Evolutionary conservation across 2,329 filamentous ascomycete species (phyloP).

Genomic region (Lasiodiplodia gonubiensis): DNA sequence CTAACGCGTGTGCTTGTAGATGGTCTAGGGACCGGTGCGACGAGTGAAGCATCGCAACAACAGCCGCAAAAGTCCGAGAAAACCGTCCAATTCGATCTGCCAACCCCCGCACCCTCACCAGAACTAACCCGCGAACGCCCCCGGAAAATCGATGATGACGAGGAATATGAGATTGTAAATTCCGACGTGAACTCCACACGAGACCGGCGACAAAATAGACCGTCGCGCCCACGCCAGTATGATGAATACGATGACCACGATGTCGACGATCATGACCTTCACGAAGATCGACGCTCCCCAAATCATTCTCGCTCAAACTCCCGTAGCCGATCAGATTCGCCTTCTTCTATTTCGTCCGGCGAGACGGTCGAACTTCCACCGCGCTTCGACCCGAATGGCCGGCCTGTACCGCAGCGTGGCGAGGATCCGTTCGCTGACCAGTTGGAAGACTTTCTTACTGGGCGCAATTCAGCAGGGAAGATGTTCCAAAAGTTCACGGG

Average conservation of each 20-base stretch:
- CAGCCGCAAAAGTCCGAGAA: constrained; percentile 37
- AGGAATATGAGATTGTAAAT: constrained; percentile 19
- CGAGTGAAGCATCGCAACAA: constrained; percentile 30
- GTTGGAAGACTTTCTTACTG: constrained; percentile 41
- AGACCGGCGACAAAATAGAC: constrained; percentile 28
- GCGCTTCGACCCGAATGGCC: constrained; percentile 44
- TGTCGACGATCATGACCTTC: constrained; percentile 38
- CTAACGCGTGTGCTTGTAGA: constrained; percentile 29
- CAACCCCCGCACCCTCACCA: constrained; percentile 31
- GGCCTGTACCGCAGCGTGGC: constrained; percentile 31
- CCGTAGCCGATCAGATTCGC: constrained; percentile 10
- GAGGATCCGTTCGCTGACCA: constrained; percentile 44
- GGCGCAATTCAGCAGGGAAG: constrained; percentile 25
- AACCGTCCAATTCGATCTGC: constrained; percentile 48
- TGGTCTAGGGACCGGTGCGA: constrained; percentile 35
- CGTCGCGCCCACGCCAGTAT: constrained; percentile 37
- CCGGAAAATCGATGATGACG: constrained; percentile 21
- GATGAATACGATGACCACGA: constrained; percentile 40
- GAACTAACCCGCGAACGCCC: constrained; percentile 9
- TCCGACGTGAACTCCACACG: constrained; percentile 25
- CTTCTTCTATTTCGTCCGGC: constrained; percentile 38
- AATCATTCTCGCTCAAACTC: constrained; percentile 19
- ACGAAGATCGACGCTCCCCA: not conserved
- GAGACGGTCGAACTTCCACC: constrained; percentile 45
- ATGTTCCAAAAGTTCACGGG: constrained; percentile 28